Base-by-base conservation (phyloP, 2,329 filamentous ascomycete species). In the Gnomoniopsis smithogilvyi region DNA sequence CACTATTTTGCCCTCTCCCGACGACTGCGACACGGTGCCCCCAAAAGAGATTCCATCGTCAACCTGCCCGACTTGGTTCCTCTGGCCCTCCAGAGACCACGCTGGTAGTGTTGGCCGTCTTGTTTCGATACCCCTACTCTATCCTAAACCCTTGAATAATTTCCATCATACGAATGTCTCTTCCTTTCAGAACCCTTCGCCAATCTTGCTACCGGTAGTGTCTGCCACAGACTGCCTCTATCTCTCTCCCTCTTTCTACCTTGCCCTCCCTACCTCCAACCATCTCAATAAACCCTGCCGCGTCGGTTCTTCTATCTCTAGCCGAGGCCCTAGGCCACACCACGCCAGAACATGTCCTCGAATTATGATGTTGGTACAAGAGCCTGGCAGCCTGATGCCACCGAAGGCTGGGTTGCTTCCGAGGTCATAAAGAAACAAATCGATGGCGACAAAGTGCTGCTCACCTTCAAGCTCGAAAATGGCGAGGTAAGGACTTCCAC, bases 301-400 rank as follows among this genome's bases (percentile, higher is more conserved):
- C 30, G 45, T 50, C 41, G 26, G 51, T 17, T 22, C 36, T 41
- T 22, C 22, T 22, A 26, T 47, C 22, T 33, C 36, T 50, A 56
- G 51, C 56, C 51, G 41, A 55, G 45, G 45, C 34, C 51, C 43
- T 54, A 47, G 53, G 49, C n/a, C 51, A 61, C 19, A 58, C 43
- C 58, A 50, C 54, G n/a, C n/a, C n/a, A 30, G 52, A 63, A 59
- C 76, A 96, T 96, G 93, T 91, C 92, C 80, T 90, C 96, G 77
- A 91, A 86, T 73, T 98, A 96, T 80, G 93, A 98, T 82, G 86
- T 97, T 72, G 95, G 94, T 72, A 98, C 94, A 70, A 88, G 92
- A 85, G 95, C 93, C 73, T 99, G 95, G 95, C 95, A 98, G 84
- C 93, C 95, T 69, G 95, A 99, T 80, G 80, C 86, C 74, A 91